Percentiles rank a stretch among this genome's conserved stretches.
Evolutionary conservation across 2,329 filamentous ascomycete genomes (phyloP).

Genomic region (Fusarium nurragi): DNA sequence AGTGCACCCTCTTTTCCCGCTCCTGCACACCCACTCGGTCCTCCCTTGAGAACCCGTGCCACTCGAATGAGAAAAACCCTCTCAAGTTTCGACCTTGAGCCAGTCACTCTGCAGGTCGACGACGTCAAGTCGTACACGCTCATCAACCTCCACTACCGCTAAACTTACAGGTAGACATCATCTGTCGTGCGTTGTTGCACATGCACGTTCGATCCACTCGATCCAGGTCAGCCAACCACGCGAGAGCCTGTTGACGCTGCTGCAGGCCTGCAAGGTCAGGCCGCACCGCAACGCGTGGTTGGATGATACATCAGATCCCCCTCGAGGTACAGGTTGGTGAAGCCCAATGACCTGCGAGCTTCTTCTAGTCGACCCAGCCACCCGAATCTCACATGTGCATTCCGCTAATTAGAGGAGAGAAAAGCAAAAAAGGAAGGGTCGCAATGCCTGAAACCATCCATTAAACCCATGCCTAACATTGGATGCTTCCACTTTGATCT

Average conservation of each 20-base stretch:
- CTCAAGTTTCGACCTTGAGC: background rate
- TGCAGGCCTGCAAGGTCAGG: conserved; percentile 37
- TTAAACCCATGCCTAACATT: conserved; percentile 13
- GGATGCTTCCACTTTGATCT: conserved; percentile 15
- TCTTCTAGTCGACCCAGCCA: conserved; percentile 23
- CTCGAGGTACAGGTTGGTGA: conserved; percentile 28
- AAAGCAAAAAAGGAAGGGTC: conserved; percentile 13
- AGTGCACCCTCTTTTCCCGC: conserved; percentile 9
- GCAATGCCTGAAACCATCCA: conserved; percentile 22
- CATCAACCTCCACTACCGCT: background rate
- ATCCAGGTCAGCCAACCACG: conserved; percentile 29
- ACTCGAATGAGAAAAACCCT: background rate
- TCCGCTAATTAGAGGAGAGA: conserved; percentile 30
- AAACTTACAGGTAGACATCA: conserved; percentile 3
- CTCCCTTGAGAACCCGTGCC: conserved; percentile 11
- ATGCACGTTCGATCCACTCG: conserved; percentile 34
- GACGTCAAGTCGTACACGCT: background rate
- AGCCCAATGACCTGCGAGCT: conserved; percentile 17
- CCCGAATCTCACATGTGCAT: conserved; percentile 37
- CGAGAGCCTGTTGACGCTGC: conserved; percentile 25
- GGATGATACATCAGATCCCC: conserved; percentile 24
- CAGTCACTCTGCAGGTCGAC: background rate
- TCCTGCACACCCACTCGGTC: conserved; percentile 23
- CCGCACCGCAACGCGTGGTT: conserved; percentile 30
- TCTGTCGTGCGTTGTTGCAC: conserved; percentile 17